These are phyloP conservation scores for Ophiostoma angusticollis DNA, from an alignment of 2,329 filamentous ascomycete species.

Conservation along the genomic window DNA sequence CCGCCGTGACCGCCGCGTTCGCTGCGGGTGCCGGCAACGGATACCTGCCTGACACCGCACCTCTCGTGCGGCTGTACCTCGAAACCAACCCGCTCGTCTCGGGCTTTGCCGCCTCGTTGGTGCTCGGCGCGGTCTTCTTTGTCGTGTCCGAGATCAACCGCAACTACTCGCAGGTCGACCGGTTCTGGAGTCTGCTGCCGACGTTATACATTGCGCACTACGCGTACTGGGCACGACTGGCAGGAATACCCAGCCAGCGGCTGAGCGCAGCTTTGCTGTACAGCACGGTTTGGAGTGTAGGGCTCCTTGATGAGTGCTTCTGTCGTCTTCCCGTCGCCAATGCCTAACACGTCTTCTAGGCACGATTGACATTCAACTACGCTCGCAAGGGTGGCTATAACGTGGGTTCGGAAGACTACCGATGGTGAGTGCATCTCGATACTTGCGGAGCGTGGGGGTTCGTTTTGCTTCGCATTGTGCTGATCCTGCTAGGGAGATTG, in stretches of 20 bases:
- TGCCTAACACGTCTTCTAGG: constrained; percentile 29
- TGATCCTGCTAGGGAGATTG: constrained; percentile 43
- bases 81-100: constrained; percentile 77
- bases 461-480: too few relatives aligned
- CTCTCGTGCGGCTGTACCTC: constrained; percentile 58
- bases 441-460: too few relatives aligned
- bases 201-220: constrained; percentile 79
- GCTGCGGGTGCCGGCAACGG: constrained; percentile 23
- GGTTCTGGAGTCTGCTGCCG: constrained; percentile 81
- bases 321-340: neutral
- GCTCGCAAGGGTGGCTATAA: constrained; percentile 88
- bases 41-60: neutral
- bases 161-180: constrained; percentile 96
- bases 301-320: constrained; percentile 17
- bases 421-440: constrained; percentile 47
- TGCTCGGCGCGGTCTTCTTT: constrained; percentile 59
- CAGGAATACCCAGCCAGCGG: constrained; percentile 55
- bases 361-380: constrained; percentile 87
- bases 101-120: constrained; percentile 57
- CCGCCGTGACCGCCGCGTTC: constrained; percentile 43
- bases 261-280: constrained; percentile 62
- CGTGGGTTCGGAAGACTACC: constrained; percentile 85
- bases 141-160: constrained; percentile 70
- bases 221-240: constrained; percentile 65
- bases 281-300: constrained; percentile 67